phyloP scores from a whole-genome alignment of 768 basidiomycete genomes.

The Amanita exitialis region DNA sequence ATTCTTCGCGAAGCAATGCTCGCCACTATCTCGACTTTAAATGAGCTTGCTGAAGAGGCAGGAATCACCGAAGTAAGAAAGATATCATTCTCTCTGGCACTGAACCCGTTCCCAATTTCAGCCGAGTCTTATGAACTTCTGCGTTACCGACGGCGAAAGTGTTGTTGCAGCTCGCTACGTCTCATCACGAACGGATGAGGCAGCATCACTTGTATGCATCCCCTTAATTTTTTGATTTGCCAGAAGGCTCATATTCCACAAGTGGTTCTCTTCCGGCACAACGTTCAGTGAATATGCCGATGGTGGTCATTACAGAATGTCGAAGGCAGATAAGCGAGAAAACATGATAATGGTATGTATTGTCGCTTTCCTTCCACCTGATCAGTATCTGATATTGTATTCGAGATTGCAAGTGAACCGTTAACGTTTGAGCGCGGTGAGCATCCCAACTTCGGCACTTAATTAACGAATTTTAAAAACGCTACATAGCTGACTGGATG shows the following conservation, averaged over 20 bases:
- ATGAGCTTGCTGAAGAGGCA: slow-evolving; percentile 62
- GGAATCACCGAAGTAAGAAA: slow-evolving; percentile 56
- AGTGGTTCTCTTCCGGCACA: slow-evolving; percentile 96
- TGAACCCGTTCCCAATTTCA: slow-evolving; percentile 17
- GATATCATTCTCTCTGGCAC: background rate
- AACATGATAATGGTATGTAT: slow-evolving; percentile 79
- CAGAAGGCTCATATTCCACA: slow-evolving; percentile 1
- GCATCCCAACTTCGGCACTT: slow-evolving; percentile 3
- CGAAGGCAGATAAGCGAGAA: slow-evolving; percentile 90
- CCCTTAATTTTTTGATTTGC: background rate
- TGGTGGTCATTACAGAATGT: slow-evolving; percentile 91
- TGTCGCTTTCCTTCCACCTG: slow-evolving; percentile 8
- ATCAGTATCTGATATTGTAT: slow-evolving; percentile 4
- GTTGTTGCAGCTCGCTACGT: slow-evolving; percentile 95
- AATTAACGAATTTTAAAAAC: slow-evolving; percentile 4
- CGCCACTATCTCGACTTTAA: slow-evolving; percentile 75
- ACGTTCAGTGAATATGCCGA: slow-evolving; percentile 85
- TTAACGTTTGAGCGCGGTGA: slow-evolving; percentile 91
- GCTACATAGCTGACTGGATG: slow-evolving; percentile 84
- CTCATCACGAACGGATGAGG: slow-evolving; percentile 83
- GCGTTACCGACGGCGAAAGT: slow-evolving; percentile 90
- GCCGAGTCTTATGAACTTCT: slow-evolving; percentile 93
- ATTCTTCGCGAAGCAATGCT: slow-evolving; percentile 79
- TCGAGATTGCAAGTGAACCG: slow-evolving; percentile 81
- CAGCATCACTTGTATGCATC: slow-evolving; percentile 68